Evolutionary conservation across 2,329 filamentous ascomycete species (phyloP).

Genomic region (Fusarium mangiferae): DNA sequence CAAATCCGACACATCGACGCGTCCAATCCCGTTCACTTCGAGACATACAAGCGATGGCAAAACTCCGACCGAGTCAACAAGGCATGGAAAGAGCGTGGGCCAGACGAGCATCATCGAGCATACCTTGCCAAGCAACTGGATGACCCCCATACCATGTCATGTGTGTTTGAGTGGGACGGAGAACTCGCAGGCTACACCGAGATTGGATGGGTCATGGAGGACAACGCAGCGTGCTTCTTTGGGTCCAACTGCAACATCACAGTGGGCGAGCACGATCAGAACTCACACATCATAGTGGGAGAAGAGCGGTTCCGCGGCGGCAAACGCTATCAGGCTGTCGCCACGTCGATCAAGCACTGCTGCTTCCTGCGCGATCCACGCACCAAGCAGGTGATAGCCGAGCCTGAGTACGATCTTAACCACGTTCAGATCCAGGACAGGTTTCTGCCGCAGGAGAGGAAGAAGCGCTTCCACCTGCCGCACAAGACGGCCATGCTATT

Average conservation of each 20-base stretch:
- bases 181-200: slow-evolving; percentile 44
- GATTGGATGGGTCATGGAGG: slow-evolving; percentile 43
- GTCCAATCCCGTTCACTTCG: slow-evolving; percentile 38
- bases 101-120: slow-evolving; percentile 42
- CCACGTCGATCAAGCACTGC: slow-evolving; percentile 43
- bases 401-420: slow-evolving; percentile 38
- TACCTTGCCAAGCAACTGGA: slow-evolving; percentile 41
- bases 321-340: slow-evolving; percentile 42
- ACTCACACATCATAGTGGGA: slow-evolving; percentile 43
- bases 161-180: slow-evolving; percentile 45
- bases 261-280: slow-evolving; percentile 45
- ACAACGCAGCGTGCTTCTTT: slow-evolving; percentile 45
- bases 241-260: slow-evolving; percentile 42
- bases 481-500: slow-evolving; percentile 45
- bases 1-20: slow-evolving; percentile 43
- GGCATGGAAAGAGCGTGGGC: slow-evolving; percentile 42
- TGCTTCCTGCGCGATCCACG: slow-evolving; percentile 44
- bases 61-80: slow-evolving; percentile 46
- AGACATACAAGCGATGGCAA: slow-evolving; percentile 41
- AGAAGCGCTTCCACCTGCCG: slow-evolving; percentile 44
- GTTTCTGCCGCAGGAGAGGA: slow-evolving; percentile 42
- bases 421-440: slow-evolving; percentile 41
- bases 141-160: slow-evolving; percentile 44
- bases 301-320: slow-evolving; percentile 44
- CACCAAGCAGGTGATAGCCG: slow-evolving; percentile 41